Conservation (phyloP, 2,329 filamentous ascomycete genomes). For the Parastagonospora nodorum region DNA sequence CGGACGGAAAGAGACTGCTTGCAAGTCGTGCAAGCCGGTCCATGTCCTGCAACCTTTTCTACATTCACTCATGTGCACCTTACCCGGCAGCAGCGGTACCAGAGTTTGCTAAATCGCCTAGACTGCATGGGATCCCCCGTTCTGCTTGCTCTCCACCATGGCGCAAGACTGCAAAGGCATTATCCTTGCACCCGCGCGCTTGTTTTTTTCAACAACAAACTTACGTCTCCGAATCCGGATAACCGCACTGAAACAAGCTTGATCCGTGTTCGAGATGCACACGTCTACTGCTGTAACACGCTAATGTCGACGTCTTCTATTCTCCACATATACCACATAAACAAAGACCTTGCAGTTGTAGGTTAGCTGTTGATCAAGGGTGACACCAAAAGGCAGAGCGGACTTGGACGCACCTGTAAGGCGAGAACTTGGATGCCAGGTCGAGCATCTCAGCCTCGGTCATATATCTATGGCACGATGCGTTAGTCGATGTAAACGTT, state of each 20-base stretch:
- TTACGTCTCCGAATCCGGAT: too few relatives aligned
- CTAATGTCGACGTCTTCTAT: constrained; percentile 77
- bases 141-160: not conserved
- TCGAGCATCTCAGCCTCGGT: constrained; percentile 89
- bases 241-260: not conserved
- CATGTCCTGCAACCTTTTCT: constrained; percentile 17
- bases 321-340: constrained; percentile 99
- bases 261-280: too few relatives aligned
- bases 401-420: constrained; percentile 67
- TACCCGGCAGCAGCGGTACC: not conserved
- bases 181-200: too few relatives aligned
- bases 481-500: not conserved
- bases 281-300: constrained; percentile 45
- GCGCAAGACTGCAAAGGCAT: not conserved
- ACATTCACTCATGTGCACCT: not conserved
- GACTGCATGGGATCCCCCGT: not conserved
- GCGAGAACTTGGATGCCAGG: constrained; percentile 76
- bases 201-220: too few relatives aligned
- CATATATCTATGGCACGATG: constrained; percentile 68
- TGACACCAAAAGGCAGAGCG: constrained; percentile 4
- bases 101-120: not conserved
- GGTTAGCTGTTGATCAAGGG: not conserved
- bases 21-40: not conserved
- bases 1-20: not conserved
- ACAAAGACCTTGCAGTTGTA: constrained; percentile 67